These are phyloP conservation scores for Exophiala bonariae DNA, from an alignment of 2,329 filamentous ascomycete species.

Conservation along the genomic window DNA sequence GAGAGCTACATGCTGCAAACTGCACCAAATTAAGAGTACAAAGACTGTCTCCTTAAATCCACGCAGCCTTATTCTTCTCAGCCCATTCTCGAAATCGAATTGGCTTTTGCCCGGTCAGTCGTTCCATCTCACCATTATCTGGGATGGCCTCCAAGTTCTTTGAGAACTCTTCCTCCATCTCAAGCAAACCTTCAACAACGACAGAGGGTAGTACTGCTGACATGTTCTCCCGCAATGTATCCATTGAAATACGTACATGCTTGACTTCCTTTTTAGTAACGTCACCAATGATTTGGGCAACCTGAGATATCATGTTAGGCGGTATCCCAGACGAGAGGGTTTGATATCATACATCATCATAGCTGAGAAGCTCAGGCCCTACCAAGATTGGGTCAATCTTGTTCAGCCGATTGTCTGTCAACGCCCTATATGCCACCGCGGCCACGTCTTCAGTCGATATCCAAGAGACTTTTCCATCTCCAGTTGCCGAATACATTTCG, in stretches of 20 bases:
- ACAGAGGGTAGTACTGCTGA: neutral
- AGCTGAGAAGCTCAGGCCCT: conserved; percentile 35
- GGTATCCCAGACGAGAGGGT: too few species aligned
- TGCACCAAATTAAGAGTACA: too few species aligned
- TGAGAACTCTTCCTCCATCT: conserved; percentile 1
- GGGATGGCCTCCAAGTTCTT: neutral
- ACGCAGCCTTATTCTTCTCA: conserved; percentile 1
- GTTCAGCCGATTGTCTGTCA: conserved; percentile 33
- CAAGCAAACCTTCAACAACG: neutral
- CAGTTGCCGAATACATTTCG: conserved; percentile 46
- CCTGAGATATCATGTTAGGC: too few species aligned
- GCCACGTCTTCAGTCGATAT: conserved; percentile 51
- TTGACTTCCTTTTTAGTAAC: neutral
- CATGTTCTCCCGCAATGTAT: neutral
- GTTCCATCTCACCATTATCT: conserved; percentile 4
- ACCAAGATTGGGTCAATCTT: conserved; percentile 36
- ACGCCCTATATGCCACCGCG: conserved; percentile 41
- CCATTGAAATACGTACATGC: neutral
- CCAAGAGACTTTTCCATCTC: conserved; percentile 47
- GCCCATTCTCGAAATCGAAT: conserved; percentile 1
- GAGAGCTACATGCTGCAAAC: too few species aligned
- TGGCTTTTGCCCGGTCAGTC: neutral
- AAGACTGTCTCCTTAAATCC: neutral
- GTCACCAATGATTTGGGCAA: conserved; percentile 1
- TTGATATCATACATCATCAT: conserved; percentile 33